Evolutionary conservation across 1,139 yeast species (phyloP).

Genomic region (Pneumocystis jirovecii): DNA sequence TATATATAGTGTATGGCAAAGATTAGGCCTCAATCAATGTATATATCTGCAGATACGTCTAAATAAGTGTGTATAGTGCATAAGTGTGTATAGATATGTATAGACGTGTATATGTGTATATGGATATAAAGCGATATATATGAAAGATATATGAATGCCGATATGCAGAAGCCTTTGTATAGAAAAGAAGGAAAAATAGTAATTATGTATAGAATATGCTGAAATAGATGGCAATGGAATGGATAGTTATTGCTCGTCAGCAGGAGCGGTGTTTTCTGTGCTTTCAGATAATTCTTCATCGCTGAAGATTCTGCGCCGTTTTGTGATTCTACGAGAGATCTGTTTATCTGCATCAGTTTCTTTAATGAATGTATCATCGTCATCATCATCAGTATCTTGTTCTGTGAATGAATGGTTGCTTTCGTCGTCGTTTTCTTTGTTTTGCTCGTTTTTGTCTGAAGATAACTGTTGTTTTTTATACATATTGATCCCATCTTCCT

Average conservation of each 20-base stretch:
- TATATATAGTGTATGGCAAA: no score
- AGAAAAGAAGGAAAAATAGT: no score
- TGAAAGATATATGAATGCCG: no score
- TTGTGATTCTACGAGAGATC: background rate
- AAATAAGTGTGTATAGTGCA: no score
- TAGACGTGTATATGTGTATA: no score
- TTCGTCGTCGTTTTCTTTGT: constrained; percentile 21
- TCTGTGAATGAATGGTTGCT: constrained; percentile 11
- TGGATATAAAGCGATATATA: no score
- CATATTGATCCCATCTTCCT: constrained; percentile 40
- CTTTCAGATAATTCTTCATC: background rate
- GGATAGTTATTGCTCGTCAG: background rate
- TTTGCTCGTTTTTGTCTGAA: constrained; percentile 13
- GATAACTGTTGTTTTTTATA: constrained; percentile 23
- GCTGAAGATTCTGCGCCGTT: background rate
- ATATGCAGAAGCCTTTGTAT: no score
- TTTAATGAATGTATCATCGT: constrained; percentile 17
- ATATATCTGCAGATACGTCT: no score
- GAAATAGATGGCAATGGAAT: no score
- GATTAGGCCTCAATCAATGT: no score
- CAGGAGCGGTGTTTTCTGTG: background rate
- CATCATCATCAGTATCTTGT: constrained; percentile 19
- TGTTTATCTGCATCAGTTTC: background rate
- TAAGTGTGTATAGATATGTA: no score
- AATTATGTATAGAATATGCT: no score